Evolutionary conservation across 106 monocot genomes (phyloP), one percentile per base, ranked within the genome.

Genomic region (Dioscorea zingiberensis): DNA sequence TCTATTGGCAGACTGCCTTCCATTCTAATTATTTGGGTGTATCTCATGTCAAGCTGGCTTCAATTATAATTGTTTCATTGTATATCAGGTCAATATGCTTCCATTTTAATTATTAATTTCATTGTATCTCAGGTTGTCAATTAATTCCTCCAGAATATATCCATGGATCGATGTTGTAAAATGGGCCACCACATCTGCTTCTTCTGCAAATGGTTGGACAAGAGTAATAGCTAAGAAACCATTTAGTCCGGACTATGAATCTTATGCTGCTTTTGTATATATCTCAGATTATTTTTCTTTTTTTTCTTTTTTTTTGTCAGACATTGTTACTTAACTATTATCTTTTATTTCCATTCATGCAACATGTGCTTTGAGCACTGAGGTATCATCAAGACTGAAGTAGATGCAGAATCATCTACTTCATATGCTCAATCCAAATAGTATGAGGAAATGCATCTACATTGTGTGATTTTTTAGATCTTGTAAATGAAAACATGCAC

Each of bases 371-470:
- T 94, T 71, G 84, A 90, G 58, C 77, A 65, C 63, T 94, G 87
- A 63, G 94, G 94, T 48, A 87, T 94, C 58, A 90, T 94, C 24
- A 84, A 90, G 49, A 90, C 90, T 69, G 87, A 90, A 28, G n/a
- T n/a, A n/a, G n/a, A 94, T 90, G 94, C 94, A 94, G 75, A 94
- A 94, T 66, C 94, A 94, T 82, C 78, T 94, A 26, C 87, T 94
- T 73, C 94, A 94, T n/a, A n/a, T n/a, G n/a, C n/a, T n/a, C n/a
- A n/a, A n/a, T n/a, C n/a, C n/a, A n/a, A n/a, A n/a, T n/a, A n/a
- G n/a, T n/a, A n/a, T n/a, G n/a, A n/a, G n/a, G n/a, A n/a, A n/a
- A n/a, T n/a, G n/a, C n/a, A n/a, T n/a, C n/a, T n/a, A n/a, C n/a
- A n/a, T n/a, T n/a, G n/a, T n/a, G n/a, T n/a, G n/a, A n/a, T n/a